Percentiles rank a stretch among this genome's conserved stretches.
phyloP scores from a whole-genome alignment of 2,329 filamentous ascomycete species.

The Neonectria punicea region DNA sequence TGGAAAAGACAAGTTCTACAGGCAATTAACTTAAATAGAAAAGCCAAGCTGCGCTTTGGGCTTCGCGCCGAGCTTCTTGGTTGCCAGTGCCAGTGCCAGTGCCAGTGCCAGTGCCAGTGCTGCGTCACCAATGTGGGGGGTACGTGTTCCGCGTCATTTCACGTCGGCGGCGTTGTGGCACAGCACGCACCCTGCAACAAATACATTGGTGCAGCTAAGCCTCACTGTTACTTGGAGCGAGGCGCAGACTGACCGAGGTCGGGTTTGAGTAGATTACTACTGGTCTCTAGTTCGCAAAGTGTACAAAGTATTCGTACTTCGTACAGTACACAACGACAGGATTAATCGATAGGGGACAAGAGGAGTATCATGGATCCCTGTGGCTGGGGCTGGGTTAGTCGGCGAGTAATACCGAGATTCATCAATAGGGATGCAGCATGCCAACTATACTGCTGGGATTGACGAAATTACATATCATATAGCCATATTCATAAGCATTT shows the following conservation, averaged over 20 bases:
- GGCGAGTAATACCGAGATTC: background rate
- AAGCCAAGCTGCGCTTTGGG: constrained; percentile 1
- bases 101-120: no score
- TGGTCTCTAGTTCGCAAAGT: background rate
- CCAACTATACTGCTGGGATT: background rate
- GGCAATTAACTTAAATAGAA: background rate
- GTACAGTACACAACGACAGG: no score
- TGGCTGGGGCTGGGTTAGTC: background rate
- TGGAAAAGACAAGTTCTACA: background rate
- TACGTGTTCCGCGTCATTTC: background rate
- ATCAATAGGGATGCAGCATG: background rate
- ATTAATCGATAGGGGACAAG: background rate
- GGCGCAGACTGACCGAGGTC: background rate
- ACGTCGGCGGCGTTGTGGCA: background rate
- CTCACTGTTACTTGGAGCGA: background rate
- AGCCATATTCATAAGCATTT: background rate
- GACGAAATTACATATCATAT: background rate
- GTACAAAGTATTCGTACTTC: no score
- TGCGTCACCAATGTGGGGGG: background rate
- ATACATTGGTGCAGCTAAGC: background rate
- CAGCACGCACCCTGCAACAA: background rate
- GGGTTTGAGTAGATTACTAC: background rate
- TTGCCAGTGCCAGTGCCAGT: background rate
- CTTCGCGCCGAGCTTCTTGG: background rate
- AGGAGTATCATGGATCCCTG: no score